Evolutionary conservation across 345 rosid genomes (phyloP).

Genomic region (Murraya paniculata): DNA sequence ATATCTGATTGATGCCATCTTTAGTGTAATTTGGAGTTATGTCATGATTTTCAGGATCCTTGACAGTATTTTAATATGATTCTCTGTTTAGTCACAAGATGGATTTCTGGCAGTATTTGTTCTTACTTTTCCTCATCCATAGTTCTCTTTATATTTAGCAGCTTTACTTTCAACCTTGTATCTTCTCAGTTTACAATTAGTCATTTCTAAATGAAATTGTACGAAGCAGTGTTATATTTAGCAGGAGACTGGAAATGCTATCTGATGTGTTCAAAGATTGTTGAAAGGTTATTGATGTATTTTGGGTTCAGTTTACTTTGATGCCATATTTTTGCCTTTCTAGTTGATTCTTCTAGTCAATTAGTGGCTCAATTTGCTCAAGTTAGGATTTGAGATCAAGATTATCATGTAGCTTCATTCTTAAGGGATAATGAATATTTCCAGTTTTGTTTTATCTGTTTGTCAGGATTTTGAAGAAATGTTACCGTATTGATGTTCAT

Average conservation of each 20-base stretch:
- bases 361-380: neutral
- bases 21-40: neutral
- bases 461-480: neutral
- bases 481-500: constrained; percentile 1
- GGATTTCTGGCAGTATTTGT: neutral
- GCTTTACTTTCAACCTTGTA: neutral
- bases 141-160: neutral
- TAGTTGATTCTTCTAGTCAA: neutral
- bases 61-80: neutral
- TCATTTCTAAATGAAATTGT: neutral
- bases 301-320: neutral
- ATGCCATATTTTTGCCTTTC: neutral
- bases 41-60: neutral
- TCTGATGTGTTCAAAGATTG: neutral
- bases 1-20: neutral
- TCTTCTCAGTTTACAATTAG: neutral
- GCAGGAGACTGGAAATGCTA: neutral
- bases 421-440: constrained; percentile 2
- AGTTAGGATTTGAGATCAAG: neutral
- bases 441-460: neutral
- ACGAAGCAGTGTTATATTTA: neutral
- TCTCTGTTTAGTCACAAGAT: neutral
- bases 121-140: neutral
- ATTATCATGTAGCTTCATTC: constrained; percentile 1
- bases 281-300: neutral